Base-by-base conservation (phyloP, 2,329 filamentous ascomycete genomes). In the Xylariaceae sp. region DNA sequence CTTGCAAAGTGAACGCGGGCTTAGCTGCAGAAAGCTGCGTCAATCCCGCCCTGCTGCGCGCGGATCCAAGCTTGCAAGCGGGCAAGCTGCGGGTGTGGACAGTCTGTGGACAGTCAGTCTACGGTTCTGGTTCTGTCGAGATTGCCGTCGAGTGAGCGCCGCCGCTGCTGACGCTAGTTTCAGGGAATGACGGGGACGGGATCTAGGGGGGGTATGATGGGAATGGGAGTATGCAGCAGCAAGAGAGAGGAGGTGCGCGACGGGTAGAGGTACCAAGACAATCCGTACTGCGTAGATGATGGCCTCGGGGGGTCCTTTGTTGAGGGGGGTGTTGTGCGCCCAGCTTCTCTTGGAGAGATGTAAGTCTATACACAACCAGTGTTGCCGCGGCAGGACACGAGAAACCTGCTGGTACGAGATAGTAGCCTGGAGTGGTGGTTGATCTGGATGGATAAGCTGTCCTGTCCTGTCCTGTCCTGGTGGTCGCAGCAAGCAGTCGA, bases 1-100 rank as follows among this genome's bases (percentile, higher is more conserved):
- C 78, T 78, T 80, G 78, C 76, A 78, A 65, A 77, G 73, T 69
- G 66, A 67, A 67, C 73, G 76, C 76, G 76, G 76, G 77, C 78
- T 77, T 75, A 78, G 76, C 77, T 82, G 80, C 80, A 80, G 77
- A 74, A 67, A 67, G 73, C 72, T 81, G 79, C 78, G 79, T 81
- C 76, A 81, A 78, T 77, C 75, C 73, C 77, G 75, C 73, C 69
- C 67, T 70, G 69, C 67, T 66, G 69, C 69, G 69, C 68, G 69
- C 68, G 70, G 69, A 70, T 68, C 66, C 70, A 67, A 65, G 23
- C 23, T 30, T 30, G 23, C 23, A 30, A 30, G 3, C 23, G 23
- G 4, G 23, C 23, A 30, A 30, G 63, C 66, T 65, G 68, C 58
- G 65, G 65, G 66, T 65, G 68, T 58, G 64, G 65, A 65, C 65